phyloP scores from a whole-genome alignment of 2,329 filamentous ascomycete genomes.

The Diaporthe australafricana region DNA sequence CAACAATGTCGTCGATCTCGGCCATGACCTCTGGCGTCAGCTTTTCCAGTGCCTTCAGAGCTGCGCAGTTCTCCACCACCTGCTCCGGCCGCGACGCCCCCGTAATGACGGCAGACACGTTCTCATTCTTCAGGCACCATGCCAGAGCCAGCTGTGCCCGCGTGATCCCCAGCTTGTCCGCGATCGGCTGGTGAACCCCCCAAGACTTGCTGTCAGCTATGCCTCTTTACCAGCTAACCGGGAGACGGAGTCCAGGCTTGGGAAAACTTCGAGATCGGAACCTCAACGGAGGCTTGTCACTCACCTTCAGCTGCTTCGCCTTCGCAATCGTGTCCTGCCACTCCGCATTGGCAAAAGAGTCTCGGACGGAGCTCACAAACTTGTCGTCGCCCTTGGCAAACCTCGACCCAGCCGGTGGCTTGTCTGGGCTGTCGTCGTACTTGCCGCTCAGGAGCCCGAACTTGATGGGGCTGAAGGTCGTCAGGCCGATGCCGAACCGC shows the following conservation, averaged over 20 bases:
- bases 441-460: constrained; percentile 71
- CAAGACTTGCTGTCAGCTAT: constrained; percentile 44
- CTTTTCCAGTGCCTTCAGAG: constrained; percentile 64
- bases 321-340: constrained; percentile 65
- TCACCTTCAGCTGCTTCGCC: constrained; percentile 63
- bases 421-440: constrained; percentile 72
- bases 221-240: neutral
- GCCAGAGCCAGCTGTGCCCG: constrained; percentile 67
- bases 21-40: constrained; percentile 69
- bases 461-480: constrained; percentile 68
- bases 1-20: constrained; percentile 63
- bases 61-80: constrained; percentile 69
- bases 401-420: constrained; percentile 69
- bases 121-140: constrained; percentile 73
- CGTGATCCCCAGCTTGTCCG: constrained; percentile 72
- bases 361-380: constrained; percentile 67
- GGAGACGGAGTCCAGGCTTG: neutral
- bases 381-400: constrained; percentile 68
- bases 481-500: constrained; percentile 69
- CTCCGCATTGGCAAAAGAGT: constrained; percentile 63
- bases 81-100: constrained; percentile 69
- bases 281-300: neutral
- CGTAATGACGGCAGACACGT: constrained; percentile 72
- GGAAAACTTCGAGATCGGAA: neutral
- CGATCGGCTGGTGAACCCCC: constrained; percentile 66